Base-by-base conservation (phyloP, 2,329 filamentous ascomycete species). In the Thermothelomyces thermophilus region DNA sequence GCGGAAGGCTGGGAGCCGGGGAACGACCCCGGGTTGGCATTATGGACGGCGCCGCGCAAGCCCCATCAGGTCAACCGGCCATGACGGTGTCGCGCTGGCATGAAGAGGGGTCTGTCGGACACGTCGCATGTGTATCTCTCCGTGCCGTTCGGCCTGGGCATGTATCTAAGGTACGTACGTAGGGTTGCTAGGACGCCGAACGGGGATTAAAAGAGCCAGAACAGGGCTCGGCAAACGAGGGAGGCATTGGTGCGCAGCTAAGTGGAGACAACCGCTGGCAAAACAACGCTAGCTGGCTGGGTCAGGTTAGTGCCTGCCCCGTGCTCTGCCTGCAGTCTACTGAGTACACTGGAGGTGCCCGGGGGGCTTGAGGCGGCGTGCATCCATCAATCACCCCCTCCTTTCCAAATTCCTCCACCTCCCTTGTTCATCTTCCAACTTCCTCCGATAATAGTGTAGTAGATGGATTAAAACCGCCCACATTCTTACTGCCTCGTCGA, bases 1-100 rank as follows among this genome's bases (percentile, higher is more conserved):
- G 48, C 17, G 60, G 60, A 41, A 63, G 57, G 55, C 51, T 57
- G 48, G 52, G 53, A 42, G 56, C 52, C 51, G 55, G 48, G 40
- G 53, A 51, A 41, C 55, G 56, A 39, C 52, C 52, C 51, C 55
- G 55, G 41, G 55, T 54, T 52, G 59, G 56, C 60, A 62, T 62
- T 46, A 53, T 59, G 51, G 55, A 53, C 52, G 45, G 41, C 50
- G 58, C 59, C 58, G 54, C 53, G 53, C 58, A 57, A 56, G 51
- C 54, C 50, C 55, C 43, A 48, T 57, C 55, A 50, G 51, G 46
- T 59, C 51, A 57, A 50, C 54, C 58, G 46, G 54, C 56, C 59
- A 60, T 61, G 52, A 50, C 52, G 48, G 47, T 51, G 34, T 56
- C 34, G 48, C 47, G 50, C 48, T 46, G 50, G 47, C 50, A 51